A percentile compares a stretch with the other conserved stretches of the same genome.
phyloP scores from a whole-genome alignment of 169 alveolate species.

The Prorocentrum cordatum region DNA sequence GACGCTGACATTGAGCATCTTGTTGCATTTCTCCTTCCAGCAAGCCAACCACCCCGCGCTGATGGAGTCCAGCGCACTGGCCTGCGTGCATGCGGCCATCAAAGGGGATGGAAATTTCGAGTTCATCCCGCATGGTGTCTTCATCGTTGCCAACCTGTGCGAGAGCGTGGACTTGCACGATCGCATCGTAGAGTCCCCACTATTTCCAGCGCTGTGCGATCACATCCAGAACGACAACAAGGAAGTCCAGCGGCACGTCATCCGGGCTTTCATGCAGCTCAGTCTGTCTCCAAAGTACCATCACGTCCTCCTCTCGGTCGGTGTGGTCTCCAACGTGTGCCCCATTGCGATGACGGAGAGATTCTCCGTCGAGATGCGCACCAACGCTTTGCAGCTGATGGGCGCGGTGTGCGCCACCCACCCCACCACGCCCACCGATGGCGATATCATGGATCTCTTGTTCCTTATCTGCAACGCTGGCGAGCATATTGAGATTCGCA shows the following conservation, averaged over 20 bases:
- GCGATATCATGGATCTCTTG: constrained; percentile 50
- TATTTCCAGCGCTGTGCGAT: constrained; percentile 44
- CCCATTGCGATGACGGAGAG: constrained; percentile 66
- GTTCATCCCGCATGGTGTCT: constrained; percentile 53
- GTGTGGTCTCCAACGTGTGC: constrained; percentile 60
- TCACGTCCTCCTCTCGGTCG: constrained; percentile 68
- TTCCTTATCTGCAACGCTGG: constrained; percentile 24
- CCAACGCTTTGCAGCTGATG: constrained; percentile 48
- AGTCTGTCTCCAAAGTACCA: constrained; percentile 70
- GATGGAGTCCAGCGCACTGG: too few relatives aligned
- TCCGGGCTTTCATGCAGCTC: constrained; percentile 67
- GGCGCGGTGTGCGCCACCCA: constrained; percentile 66
- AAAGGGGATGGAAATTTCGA: too few relatives aligned
- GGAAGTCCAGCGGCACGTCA: constrained; percentile 39
- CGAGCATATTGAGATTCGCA: constrained; percentile 61
- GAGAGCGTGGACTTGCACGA: constrained; percentile 66
- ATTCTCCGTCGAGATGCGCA: constrained; percentile 8
- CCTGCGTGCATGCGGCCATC: too few relatives aligned
- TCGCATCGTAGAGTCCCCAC: constrained; percentile 52
- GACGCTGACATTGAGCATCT: constrained; percentile 33
- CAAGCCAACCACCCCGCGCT: too few relatives aligned
- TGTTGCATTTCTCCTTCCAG: constrained; percentile 58
- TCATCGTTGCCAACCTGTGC: constrained; percentile 71
- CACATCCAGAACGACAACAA: constrained; percentile 64
- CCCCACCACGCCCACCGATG: constrained; percentile 67